Conservation (phyloP, 345 rosid genomes). For the Mercurialis annua region DNA sequence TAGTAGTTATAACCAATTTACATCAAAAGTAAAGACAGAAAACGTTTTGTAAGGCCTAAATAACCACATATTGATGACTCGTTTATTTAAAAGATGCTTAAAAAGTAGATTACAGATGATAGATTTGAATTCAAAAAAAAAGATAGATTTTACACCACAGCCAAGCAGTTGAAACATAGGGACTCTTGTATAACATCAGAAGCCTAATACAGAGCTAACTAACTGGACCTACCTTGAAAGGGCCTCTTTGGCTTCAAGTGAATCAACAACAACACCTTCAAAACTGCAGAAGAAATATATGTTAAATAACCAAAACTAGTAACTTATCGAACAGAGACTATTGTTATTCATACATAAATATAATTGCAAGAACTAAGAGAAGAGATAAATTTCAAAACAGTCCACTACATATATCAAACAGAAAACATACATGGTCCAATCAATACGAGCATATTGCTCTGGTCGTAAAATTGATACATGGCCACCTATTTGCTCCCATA, state of each 20-base stretch:
- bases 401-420: conserved; percentile 8
- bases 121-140: no score
- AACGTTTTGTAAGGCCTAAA: no score
- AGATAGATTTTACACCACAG: background rate
- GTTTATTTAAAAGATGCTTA: background rate
- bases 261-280: conserved; percentile 83
- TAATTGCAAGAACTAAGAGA: conserved; percentile 7
- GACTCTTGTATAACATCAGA: conserved; percentile 16
- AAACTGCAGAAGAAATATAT: conserved; percentile 49
- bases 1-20: no score
- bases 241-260: conserved; percentile 77
- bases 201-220: conserved; percentile 5
- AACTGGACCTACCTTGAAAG: conserved; percentile 62
- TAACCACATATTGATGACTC: no score
- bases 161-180: conserved; percentile 9
- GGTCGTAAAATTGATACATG: conserved; percentile 47
- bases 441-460: conserved; percentile 50
- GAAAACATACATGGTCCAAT: conserved; percentile 80
- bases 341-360: background rate
- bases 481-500: conserved; percentile 65
- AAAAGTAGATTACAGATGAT: background rate
- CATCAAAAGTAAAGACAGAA: no score
- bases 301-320: conserved; percentile 23
- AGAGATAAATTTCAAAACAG: conserved; percentile 1
- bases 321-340: conserved; percentile 16